Conservation (phyloP, 345 rosid species). For the Gossypium turneri region DNA sequence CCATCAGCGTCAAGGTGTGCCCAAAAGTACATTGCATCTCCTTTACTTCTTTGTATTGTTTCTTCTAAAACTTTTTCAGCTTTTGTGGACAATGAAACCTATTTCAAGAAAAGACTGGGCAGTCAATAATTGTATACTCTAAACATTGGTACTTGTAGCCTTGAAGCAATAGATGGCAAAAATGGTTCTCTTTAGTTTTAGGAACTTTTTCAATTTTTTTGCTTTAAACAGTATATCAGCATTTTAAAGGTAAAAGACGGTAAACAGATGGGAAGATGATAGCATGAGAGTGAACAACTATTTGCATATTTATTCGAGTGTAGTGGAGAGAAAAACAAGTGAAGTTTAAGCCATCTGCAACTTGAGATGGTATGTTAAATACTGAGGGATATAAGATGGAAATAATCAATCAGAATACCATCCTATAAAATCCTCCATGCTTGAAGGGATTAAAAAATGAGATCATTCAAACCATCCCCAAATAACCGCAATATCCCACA, state of each 20-base stretch:
- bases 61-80: constrained; percentile 64
- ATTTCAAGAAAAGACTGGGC: constrained; percentile 18
- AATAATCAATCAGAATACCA: not conserved
- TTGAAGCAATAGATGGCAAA: constrained; percentile 11
- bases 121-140: constrained; percentile 1
- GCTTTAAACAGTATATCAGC: not conserved
- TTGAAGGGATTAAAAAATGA: not conserved
- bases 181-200: constrained; percentile 5
- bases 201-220: not conserved
- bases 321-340: not conserved
- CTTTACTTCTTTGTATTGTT: constrained; percentile 49
- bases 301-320: not conserved
- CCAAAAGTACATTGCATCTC: constrained; percentile 70
- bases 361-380: not conserved
- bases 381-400: not conserved
- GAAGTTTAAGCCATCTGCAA: not conserved
- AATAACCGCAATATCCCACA: not conserved
- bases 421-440: not conserved
- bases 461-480: not conserved
- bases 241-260: not conserved
- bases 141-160: not conserved
- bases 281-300: not conserved
- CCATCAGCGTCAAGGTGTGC: constrained; percentile 49
- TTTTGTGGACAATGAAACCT: constrained; percentile 59
- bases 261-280: not conserved